phyloP scores from a whole-genome alignment of 192 early-diverging fungal genomes.

The Coemansia pectinata region DNA sequence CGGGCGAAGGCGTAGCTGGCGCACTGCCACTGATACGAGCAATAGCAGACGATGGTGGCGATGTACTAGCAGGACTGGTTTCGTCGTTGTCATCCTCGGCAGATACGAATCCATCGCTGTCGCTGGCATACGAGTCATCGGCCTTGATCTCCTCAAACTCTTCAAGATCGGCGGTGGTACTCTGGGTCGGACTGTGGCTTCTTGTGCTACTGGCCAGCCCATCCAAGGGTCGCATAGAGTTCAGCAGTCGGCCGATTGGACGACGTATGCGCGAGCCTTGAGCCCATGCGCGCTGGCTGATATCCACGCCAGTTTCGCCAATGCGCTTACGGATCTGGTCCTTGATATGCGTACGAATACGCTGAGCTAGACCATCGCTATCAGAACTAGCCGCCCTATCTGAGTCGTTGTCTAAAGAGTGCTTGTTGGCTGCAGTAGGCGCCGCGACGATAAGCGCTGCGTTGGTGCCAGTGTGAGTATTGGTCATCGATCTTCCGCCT shows the following conservation, averaged over 20 bases:
- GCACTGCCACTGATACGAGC: neutral
- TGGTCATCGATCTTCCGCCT: neutral
- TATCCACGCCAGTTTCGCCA: conserved; percentile 18
- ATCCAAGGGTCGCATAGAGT: conserved; percentile 23
- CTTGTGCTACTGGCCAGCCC: neutral
- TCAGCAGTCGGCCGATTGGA: conserved; percentile 45
- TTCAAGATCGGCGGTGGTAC: conserved; percentile 21
- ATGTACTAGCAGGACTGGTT: neutral
- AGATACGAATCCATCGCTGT: conserved; percentile 54
- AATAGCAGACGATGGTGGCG: neutral
- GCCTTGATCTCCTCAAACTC: conserved; percentile 39
- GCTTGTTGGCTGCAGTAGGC: neutral
- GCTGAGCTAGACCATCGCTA: conserved; percentile 25
- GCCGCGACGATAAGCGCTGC: neutral
- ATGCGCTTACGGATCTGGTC: conserved; percentile 30
- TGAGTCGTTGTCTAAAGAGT: neutral
- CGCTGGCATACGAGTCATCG: conserved; percentile 25
- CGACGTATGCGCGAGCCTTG: conserved; percentile 38
- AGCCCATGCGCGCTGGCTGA: conserved; percentile 22
- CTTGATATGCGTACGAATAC: conserved; percentile 38
- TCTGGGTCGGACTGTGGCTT: neutral
- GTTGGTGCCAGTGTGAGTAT: neutral
- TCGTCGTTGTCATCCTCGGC: conserved; percentile 41
- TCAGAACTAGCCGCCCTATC: neutral
- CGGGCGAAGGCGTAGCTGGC: neutral